Base-by-base conservation (phyloP, 208 protist species). In the Acanthamoeba triangularis region DNA sequence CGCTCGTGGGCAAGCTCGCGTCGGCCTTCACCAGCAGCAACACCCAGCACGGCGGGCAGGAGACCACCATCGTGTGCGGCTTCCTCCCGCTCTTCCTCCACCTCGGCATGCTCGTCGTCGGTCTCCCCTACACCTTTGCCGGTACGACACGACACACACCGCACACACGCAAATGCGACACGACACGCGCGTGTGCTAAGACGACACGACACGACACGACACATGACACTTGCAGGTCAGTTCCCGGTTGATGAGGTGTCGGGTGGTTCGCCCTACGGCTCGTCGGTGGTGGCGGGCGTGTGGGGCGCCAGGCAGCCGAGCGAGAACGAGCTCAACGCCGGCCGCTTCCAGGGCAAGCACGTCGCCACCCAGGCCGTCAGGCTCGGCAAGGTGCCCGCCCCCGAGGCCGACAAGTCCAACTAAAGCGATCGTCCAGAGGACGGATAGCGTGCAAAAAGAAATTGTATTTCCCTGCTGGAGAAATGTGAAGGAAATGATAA, bases 21-120 rank as follows among this genome's bases (percentile, higher is more conserved):
- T 61, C 78, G 10, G 88, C 76, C 35, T 95, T 96, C 67, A 65
- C 74, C 49, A 94, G 84, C 63, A 92, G 35, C 82, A 82, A 52
- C 47, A 82, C 92, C 44, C 96, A 96, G 95, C 95, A 97, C 69
- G 96, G 91, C 28, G 95, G 95, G 25, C 74, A 96, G 47, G 95
- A 96, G 80, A 56, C 65, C 47, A 96, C 95, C 35, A 82, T 95
- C 52, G 74, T 95, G 37, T 85, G 37, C 41, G 37, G 63, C n/a
- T 25, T 84, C 41, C 8, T 92, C 59, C 87, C 87, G 2, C 30
- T 61, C 67, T 94, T 94, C 56, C 80, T 97, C 4, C 92, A 97
- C 90, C 76, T 92, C 23, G 96, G 95, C 87, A 78, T 97, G 69
- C 61, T 97, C 54, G 10, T 87, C 76, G 87, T 49, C 47, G 95